Evolutionary conservation across 2,329 filamentous ascomycete species (phyloP).

Genomic region (Colletotrichum sp.): DNA sequence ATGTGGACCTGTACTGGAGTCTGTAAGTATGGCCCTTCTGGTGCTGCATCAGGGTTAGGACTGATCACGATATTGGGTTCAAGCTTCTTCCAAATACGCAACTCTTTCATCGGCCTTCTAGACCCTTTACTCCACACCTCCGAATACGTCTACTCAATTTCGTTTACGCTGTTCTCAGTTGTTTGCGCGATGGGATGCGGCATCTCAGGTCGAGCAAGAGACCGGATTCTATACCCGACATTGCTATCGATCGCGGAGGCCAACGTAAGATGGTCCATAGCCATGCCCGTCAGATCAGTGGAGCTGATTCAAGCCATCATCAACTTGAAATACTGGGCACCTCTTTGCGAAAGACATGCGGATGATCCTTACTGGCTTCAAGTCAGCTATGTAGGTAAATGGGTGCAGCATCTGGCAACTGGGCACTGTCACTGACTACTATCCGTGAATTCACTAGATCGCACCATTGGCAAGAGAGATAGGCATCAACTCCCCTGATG

Average conservation of each 20-base stretch:
- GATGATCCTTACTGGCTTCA: constrained; percentile 30
- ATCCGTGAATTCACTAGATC: constrained; percentile 2
- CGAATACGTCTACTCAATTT: constrained; percentile 25
- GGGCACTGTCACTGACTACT: background rate
- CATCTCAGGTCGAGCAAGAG: constrained; percentile 26
- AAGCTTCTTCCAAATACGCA: constrained; percentile 28
- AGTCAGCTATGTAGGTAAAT: constrained; percentile 23
- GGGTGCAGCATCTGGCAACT: background rate
- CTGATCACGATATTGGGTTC: background rate
- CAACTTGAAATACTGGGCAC: constrained; percentile 28
- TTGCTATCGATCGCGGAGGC: constrained; percentile 26
- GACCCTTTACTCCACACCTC: constrained; percentile 28
- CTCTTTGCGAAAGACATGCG: constrained; percentile 20
- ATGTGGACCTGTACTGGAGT: constrained; percentile 9
- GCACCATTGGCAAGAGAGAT: constrained; percentile 27
- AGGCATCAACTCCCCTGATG: constrained; percentile 23
- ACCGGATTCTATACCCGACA: constrained; percentile 25
- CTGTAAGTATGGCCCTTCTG: background rate
- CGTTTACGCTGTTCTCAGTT: constrained; percentile 29
- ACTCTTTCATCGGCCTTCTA: constrained; percentile 26
- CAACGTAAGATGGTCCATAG: constrained; percentile 30
- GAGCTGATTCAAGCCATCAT: constrained; percentile 29
- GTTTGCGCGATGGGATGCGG: constrained; percentile 30
- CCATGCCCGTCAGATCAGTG: constrained; percentile 26
- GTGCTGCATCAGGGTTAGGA: rapidly evolving